Conservation (phyloP, 176 grass and related monocot genomes). For the Puya raimondii region DNA sequence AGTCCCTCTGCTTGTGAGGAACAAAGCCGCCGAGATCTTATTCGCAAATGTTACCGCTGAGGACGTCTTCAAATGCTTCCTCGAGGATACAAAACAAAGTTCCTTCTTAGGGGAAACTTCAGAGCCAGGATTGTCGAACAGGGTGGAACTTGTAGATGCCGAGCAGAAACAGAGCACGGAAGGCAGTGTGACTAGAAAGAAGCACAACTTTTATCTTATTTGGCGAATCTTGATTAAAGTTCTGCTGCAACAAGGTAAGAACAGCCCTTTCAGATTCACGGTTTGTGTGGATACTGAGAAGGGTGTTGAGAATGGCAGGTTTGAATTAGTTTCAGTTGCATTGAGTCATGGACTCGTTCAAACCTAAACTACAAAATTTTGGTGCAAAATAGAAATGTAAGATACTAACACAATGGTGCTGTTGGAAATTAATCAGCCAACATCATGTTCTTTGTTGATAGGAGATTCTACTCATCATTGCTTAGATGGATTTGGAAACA, state of each 20-base stretch:
- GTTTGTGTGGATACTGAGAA: slow-evolving; percentile 35
- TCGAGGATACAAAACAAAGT: neutral
- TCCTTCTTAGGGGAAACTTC: slow-evolving; percentile 8
- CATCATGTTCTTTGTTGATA: neutral
- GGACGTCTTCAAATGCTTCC: slow-evolving; percentile 35
- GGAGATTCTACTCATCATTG: too few relatives aligned
- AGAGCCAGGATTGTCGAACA: neutral
- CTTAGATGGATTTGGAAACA: too few relatives aligned
- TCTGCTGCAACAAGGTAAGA: slow-evolving; percentile 27
- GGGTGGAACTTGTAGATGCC: slow-evolving; percentile 1
- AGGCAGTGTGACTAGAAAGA: slow-evolving; percentile 15
- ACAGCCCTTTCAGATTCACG: slow-evolving; percentile 53
- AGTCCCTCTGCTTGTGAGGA: slow-evolving; percentile 49
- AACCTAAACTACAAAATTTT: neutral
- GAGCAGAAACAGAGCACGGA: neutral
- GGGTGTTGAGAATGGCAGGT: slow-evolving; percentile 45
- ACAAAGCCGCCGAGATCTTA: slow-evolving; percentile 54
- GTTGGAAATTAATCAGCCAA: neutral
- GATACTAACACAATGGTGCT: neutral
- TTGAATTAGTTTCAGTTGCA: slow-evolving; percentile 39
- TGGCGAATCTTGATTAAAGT: slow-evolving; percentile 47
- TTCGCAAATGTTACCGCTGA: slow-evolving; percentile 50
- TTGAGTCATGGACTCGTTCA: slow-evolving; percentile 14
- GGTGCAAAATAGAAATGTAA: neutral
- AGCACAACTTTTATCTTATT: slow-evolving; percentile 44